Percentiles rank a stretch among this genome's conserved stretches.
Evolutionary conservation across 2,329 filamentous ascomycete genomes (phyloP).

Genomic region (Pyrenophora teres): DNA sequence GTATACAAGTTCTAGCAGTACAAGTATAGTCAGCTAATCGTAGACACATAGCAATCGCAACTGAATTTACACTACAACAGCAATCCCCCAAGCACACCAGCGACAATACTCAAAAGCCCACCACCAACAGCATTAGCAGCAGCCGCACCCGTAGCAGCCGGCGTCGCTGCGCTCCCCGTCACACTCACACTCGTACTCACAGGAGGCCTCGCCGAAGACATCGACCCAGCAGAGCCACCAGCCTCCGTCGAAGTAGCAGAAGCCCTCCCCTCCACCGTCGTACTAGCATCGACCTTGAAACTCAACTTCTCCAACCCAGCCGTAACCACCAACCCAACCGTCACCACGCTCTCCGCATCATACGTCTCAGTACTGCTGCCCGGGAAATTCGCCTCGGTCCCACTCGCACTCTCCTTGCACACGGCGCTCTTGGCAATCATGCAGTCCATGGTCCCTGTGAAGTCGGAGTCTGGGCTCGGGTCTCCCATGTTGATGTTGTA

Average conservation of each 20-base stretch:
- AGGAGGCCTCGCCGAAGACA: neutral
- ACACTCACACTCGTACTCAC: neutral
- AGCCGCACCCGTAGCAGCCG: neutral
- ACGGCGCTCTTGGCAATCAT: constrained; percentile 16
- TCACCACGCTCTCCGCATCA: constrained; percentile 7
- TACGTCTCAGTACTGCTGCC: constrained; percentile 27
- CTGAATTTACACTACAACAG: constrained; percentile 4
- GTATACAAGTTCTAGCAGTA: no score
- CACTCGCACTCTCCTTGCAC: constrained; percentile 30
- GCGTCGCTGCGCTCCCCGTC: constrained; percentile 7
- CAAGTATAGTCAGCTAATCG: no score
- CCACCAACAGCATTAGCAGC: constrained; percentile 9
- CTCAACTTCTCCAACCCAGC: constrained; percentile 22
- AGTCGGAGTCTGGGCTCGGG: constrained; percentile 16
- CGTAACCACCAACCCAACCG: constrained; percentile 16
- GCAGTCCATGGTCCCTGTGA: constrained; percentile 30
- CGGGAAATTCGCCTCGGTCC: constrained; percentile 32
- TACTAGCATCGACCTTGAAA: constrained; percentile 7
- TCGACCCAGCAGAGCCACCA: neutral
- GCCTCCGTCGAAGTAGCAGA: constrained; percentile 4
- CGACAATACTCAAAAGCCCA: constrained; percentile 14
- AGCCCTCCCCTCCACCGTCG: constrained; percentile 3
- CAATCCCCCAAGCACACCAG: constrained; percentile 15
- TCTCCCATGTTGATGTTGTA: constrained; percentile 25
- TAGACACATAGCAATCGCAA: no score